phyloP scores from a whole-genome alignment of 805 yeast species.

The Ogataea saltuana region DNA sequence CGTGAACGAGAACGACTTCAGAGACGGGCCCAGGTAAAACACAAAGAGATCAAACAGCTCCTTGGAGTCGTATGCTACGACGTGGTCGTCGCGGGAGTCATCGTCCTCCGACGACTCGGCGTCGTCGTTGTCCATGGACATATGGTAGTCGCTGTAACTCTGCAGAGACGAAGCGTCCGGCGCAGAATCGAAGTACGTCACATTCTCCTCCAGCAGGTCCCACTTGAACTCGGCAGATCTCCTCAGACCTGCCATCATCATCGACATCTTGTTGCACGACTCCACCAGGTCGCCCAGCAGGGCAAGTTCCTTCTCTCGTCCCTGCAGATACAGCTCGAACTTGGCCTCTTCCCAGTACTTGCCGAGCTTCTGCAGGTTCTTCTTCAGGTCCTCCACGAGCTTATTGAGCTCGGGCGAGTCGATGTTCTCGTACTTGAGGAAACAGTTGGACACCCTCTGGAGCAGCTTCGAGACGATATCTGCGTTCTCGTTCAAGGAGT shows the following conservation, averaged over 20 bases:
- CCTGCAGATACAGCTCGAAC: slow-evolving; percentile 56
- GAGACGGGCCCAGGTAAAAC: slow-evolving; percentile 68
- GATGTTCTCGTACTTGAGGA: slow-evolving; percentile 49
- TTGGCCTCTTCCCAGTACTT: slow-evolving; percentile 55
- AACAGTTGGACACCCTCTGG: slow-evolving; percentile 46
- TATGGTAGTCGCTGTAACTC: slow-evolving; percentile 9
- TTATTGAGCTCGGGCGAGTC: slow-evolving; percentile 40
- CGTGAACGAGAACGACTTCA: slow-evolving; percentile 64
- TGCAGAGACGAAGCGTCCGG: slow-evolving; percentile 14
- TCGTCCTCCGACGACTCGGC: slow-evolving; percentile 23
- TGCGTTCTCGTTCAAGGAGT: slow-evolving; percentile 50
- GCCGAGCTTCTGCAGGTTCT: slow-evolving; percentile 41
- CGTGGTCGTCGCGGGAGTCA: slow-evolving; percentile 30
- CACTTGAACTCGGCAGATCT: slow-evolving; percentile 70
- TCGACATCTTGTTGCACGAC: slow-evolving; percentile 51
- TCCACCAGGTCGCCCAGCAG: slow-evolving; percentile 48
- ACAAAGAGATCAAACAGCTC: slow-evolving; percentile 68
- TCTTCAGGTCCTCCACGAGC: slow-evolving; percentile 41
- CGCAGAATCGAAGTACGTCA: not conserved
- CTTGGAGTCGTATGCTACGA: slow-evolving; percentile 31
- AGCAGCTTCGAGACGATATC: slow-evolving; percentile 52
- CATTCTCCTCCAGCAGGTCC: slow-evolving; percentile 44
- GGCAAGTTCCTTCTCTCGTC: slow-evolving; percentile 55
- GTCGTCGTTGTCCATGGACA: not conserved
- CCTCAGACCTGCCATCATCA: slow-evolving; percentile 65